Percentiles rank a stretch among this genome's conserved stretches.
These are phyloP conservation scores for Hippophae rhamnoides DNA, from an alignment of 306 rosid genomes.

Conservation along the genomic window DNA sequence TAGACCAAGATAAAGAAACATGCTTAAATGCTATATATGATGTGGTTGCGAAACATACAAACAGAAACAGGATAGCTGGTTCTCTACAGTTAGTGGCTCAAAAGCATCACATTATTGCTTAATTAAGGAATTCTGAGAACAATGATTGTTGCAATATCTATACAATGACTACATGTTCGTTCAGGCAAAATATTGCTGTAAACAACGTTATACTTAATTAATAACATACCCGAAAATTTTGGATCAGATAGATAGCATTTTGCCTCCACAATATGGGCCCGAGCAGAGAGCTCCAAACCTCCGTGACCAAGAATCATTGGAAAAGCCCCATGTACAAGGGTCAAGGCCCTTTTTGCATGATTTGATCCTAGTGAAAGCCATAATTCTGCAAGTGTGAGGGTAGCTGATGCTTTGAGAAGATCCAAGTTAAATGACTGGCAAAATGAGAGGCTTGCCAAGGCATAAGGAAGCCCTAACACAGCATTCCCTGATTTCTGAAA, in stretches of 20 bases:
- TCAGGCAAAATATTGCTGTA: too few relatives aligned
- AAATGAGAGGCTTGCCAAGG: slow-evolving; percentile 89
- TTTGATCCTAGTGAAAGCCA: slow-evolving; percentile 91
- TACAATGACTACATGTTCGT: too few relatives aligned
- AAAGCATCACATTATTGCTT: too few relatives aligned
- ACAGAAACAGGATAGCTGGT: too few relatives aligned
- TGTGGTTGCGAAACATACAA: too few relatives aligned
- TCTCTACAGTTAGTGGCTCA: too few relatives aligned
- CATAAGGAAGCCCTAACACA: slow-evolving; percentile 86
- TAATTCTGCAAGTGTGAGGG: slow-evolving; percentile 77
- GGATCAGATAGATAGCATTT: slow-evolving; percentile 77
- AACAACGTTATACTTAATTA: neutral
- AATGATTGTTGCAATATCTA: too few relatives aligned
- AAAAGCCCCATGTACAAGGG: slow-evolving; percentile 78
- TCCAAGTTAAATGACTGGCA: slow-evolving; percentile 92
- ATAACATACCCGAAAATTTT: slow-evolving; percentile 58
- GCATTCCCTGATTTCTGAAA: slow-evolving; percentile 91
- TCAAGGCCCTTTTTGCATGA: slow-evolving; percentile 80
- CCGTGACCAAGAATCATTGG: slow-evolving; percentile 98
- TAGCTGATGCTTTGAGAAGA: slow-evolving; percentile 93
- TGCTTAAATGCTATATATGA: too few relatives aligned
- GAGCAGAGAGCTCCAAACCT: slow-evolving; percentile 90
- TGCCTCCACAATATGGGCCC: slow-evolving; percentile 78
- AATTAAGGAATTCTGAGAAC: too few relatives aligned
- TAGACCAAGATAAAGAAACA: too few relatives aligned